phyloP scores from a whole-genome alignment of 441 rosid species.

The Kokia cookei region DNA sequence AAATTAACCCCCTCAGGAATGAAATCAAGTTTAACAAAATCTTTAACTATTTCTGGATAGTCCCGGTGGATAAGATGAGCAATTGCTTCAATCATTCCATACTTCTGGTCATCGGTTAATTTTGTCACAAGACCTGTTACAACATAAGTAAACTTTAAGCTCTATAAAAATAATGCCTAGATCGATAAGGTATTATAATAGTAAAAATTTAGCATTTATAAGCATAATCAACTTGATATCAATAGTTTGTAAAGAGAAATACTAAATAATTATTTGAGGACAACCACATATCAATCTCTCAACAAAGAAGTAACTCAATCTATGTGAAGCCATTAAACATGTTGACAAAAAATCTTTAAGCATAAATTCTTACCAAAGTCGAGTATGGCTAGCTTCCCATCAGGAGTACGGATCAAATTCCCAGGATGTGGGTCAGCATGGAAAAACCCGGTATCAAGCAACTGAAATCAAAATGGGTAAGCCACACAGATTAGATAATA shows the following conservation, averaged over 20 bases:
- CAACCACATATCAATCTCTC: not conserved
- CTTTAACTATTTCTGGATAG: constrained; percentile 84
- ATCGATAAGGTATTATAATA: not conserved
- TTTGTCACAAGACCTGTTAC: constrained; percentile 82
- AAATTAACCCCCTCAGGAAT: constrained; percentile 95
- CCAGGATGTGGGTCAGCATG: constrained; percentile 99
- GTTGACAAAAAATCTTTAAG: constrained; percentile 1
- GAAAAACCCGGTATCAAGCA: constrained; percentile 96
- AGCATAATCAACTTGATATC: not conserved
- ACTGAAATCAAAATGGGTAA: constrained; percentile 35
- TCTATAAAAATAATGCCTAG: constrained; percentile 5
- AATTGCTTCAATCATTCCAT: constrained; percentile 98
- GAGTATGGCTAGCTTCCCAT: constrained; percentile 93
- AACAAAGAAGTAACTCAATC: not conserved
- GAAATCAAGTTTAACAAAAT: constrained; percentile 93
- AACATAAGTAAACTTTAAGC: constrained; percentile 16
- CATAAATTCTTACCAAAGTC: constrained; percentile 73
- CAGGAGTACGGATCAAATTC: constrained; percentile 94
- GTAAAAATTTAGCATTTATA: not conserved
- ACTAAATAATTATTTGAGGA: not conserved
- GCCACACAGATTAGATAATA: not conserved
- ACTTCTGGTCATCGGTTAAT: constrained; percentile 92
- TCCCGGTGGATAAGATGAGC: constrained; percentile 97
- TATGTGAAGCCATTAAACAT: not conserved
- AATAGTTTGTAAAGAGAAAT: not conserved